Percentiles rank a stretch among this genome's conserved stretches.
phyloP scores from a whole-genome alignment of 1,284 basidiomycete species.

The Meira miltonrushii region DNA sequence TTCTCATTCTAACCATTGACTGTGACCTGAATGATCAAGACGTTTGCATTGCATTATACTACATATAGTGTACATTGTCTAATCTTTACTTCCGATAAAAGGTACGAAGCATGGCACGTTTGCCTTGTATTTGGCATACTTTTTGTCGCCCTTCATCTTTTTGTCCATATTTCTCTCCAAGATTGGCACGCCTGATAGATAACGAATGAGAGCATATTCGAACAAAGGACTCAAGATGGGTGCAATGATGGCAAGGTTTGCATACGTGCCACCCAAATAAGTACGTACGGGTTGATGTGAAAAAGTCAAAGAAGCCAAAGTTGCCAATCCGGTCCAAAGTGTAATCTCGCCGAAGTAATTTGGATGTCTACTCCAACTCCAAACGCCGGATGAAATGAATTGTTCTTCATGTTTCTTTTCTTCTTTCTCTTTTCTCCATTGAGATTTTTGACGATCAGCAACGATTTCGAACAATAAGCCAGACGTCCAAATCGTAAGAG shows the following conservation, averaged over 20 bases:
- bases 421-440: conserved; percentile 63
- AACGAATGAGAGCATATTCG: conserved; percentile 58
- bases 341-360: conserved; percentile 75
- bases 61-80: too few relatives aligned
- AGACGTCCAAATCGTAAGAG: conserved; percentile 60
- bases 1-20: too few relatives aligned
- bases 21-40: too few relatives aligned
- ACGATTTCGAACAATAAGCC: conserved; percentile 38
- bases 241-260: conserved; percentile 55
- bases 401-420: conserved; percentile 67
- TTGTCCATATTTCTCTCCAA: conserved; percentile 64
- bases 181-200: conserved; percentile 66
- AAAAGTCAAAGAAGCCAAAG: conserved; percentile 57
- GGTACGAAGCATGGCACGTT: conserved; percentile 38
- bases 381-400: conserved; percentile 69
- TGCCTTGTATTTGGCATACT: conserved; percentile 67
- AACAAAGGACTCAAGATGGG: conserved; percentile 60
- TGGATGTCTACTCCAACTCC: conserved; percentile 68
- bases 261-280: conserved; percentile 39
- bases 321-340: conserved; percentile 68
- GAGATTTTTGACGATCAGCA: conserved; percentile 64
- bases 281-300: conserved; percentile 21
- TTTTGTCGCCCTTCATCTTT: conserved; percentile 63
- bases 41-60: too few relatives aligned
- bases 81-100: conserved; percentile 21